Conservation (phyloP, 1,284 basidiomycete genomes). For the Cutaneotrichosporon spelunceum region DNA sequence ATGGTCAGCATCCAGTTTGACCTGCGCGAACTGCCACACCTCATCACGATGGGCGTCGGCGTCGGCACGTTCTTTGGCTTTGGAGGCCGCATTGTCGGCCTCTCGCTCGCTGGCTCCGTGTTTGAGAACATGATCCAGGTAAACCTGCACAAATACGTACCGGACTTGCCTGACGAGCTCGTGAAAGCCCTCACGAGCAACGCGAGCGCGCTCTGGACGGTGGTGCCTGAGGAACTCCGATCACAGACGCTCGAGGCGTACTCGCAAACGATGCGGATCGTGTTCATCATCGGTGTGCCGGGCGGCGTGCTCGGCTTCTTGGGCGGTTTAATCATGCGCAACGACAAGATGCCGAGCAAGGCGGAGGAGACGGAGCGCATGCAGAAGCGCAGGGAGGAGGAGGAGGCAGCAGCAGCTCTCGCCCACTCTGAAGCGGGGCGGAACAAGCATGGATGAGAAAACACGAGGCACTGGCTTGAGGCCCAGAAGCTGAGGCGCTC, state of each 20-base stretch:
- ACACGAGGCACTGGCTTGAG: background rate
- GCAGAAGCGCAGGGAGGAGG: background rate
- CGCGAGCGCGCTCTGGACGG: slow-evolving; percentile 38
- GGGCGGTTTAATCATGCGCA: slow-evolving; percentile 39
- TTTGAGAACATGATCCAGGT: slow-evolving; percentile 48
- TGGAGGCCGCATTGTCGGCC: slow-evolving; percentile 47
- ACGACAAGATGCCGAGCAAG: slow-evolving; percentile 36
- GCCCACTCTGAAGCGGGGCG: no score
- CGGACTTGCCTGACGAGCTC: slow-evolving; percentile 26
- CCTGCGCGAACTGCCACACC: slow-evolving; percentile 38
- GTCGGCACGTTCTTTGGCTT: slow-evolving; percentile 42
- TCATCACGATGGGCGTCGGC: slow-evolving; percentile 43
- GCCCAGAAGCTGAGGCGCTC: no score
- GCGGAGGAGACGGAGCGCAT: slow-evolving; percentile 1
- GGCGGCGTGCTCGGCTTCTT: slow-evolving; percentile 34
- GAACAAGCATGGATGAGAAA: background rate
- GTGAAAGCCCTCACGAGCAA: slow-evolving; percentile 33
- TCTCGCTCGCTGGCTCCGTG: slow-evolving; percentile 48
- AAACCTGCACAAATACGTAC: slow-evolving; percentile 36
- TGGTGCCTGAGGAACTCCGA: slow-evolving; percentile 33
- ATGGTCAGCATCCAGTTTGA: slow-evolving; percentile 49
- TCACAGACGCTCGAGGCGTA: slow-evolving; percentile 39
- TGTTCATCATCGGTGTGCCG: slow-evolving; percentile 47
- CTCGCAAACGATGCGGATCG: slow-evolving; percentile 37
- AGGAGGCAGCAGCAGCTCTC: background rate